Conservation (phyloP, 345 rosid species). For the Bretschneidera sinensis region DNA sequence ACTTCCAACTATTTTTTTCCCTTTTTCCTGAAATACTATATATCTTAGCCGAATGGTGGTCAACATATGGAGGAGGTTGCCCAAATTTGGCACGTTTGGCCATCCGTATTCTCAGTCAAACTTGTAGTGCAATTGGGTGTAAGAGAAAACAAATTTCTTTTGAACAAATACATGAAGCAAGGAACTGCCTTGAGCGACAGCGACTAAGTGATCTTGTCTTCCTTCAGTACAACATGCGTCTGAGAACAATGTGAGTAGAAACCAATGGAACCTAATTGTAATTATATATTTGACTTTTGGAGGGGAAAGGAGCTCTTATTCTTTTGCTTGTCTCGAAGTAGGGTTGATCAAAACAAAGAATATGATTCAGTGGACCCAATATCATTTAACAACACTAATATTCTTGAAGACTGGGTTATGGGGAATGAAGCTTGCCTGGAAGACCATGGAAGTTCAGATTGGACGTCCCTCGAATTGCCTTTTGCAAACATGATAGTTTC, state of each 20-base stretch:
- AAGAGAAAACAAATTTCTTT: constrained; percentile 32
- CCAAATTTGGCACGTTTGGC: constrained; percentile 85
- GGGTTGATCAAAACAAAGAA: constrained; percentile 31
- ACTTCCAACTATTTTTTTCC: no score
- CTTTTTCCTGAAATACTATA: no score
- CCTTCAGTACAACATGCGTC: constrained; percentile 79
- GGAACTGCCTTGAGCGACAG: constrained; percentile 73
- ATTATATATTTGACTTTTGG: constrained; percentile 2
- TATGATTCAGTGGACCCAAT: constrained; percentile 44
- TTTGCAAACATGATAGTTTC: constrained; percentile 30
- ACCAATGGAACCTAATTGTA: background rate
- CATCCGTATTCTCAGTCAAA: constrained; percentile 70
- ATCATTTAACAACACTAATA: constrained; percentile 35
- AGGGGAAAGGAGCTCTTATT: constrained; percentile 4
- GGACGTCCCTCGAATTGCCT: constrained; percentile 60
- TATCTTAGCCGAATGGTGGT: constrained; percentile 93
- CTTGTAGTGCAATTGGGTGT: constrained; percentile 55
- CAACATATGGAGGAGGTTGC: constrained; percentile 87
- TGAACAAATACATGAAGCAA: constrained; percentile 44
- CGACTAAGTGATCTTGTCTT: constrained; percentile 63
- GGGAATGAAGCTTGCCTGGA: constrained; percentile 47
- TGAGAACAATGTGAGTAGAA: constrained; percentile 54
- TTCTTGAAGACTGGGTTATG: constrained; percentile 74
- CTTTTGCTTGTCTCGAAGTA: constrained; percentile 19
- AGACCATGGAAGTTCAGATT: constrained; percentile 50